A percentile compares a stretch with the other conserved stretches of the same genome.
These are phyloP conservation scores for Ehretia macrophylla DNA, from an alignment of 257 asterid genomes.

Conservation along the genomic window DNA sequence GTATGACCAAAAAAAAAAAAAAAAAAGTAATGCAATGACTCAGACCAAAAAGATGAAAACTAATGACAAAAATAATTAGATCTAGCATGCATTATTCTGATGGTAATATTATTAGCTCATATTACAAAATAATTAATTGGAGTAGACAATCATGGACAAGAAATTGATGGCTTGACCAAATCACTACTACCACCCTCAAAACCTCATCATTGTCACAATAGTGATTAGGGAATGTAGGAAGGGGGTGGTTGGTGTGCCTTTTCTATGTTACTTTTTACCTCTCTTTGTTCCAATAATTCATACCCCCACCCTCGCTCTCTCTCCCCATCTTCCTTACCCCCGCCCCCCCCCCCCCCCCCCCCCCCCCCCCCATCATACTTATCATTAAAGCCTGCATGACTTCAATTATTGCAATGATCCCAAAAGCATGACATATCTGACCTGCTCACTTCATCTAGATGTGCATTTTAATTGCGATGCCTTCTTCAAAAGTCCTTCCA, in stretches of 20 bases:
- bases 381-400: constrained; percentile 68
- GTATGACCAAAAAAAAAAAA: too few species aligned
- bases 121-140: too few species aligned
- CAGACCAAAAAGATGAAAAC: too few species aligned
- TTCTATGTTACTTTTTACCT: background rate
- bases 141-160: constrained; percentile 8
- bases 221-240: background rate
- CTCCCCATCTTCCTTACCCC: too few species aligned
- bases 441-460: constrained; percentile 29
- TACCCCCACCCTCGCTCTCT: too few species aligned
- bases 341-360: too few species aligned
- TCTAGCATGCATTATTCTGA: too few species aligned
- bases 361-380: too few species aligned
- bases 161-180: constrained; percentile 34
- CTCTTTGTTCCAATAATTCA: constrained; percentile 10
- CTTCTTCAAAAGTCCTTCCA: constrained; percentile 16
- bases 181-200: constrained; percentile 2
- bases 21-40: too few species aligned
- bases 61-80: too few species aligned
- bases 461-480: constrained; percentile 10
- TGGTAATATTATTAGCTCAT: too few species aligned
- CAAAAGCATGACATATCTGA: constrained; percentile 75
- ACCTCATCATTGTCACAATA: constrained; percentile 15
- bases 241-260: background rate
- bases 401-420: constrained; percentile 84